These are phyloP conservation scores for Malus orientalis DNA, from an alignment of 306 rosid genomes.

Conservation along the genomic window DNA sequence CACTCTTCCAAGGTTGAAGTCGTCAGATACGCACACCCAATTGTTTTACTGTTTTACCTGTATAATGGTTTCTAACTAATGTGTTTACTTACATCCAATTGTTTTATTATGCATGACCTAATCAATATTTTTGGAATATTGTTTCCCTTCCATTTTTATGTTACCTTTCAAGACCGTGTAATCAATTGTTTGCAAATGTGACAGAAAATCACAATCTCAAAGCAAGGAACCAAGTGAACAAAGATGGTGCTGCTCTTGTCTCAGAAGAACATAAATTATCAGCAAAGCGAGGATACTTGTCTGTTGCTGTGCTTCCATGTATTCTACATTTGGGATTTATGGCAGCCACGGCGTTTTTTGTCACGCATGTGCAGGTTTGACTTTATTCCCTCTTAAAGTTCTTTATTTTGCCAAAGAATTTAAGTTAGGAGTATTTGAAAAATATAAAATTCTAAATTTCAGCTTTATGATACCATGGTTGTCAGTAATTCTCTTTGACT, in stretches of 20 bases:
- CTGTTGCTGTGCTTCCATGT: slow-evolving; percentile 72
- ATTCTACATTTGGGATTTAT: slow-evolving; percentile 74
- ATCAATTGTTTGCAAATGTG: background rate
- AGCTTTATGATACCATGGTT: background rate
- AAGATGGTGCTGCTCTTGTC: slow-evolving; percentile 10
- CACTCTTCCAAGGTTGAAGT: background rate
- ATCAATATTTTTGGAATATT: background rate
- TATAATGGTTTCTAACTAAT: background rate
- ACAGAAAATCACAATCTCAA: slow-evolving; percentile 45
- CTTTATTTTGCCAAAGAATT: background rate
- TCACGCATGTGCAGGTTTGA: slow-evolving; percentile 94
- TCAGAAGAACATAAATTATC: slow-evolving; percentile 26
- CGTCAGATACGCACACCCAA: background rate
- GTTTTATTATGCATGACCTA: background rate
- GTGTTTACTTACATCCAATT: background rate
- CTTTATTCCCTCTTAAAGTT: background rate
- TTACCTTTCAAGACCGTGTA: background rate
- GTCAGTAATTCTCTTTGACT: background rate
- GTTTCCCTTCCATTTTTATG: background rate
- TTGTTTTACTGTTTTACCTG: background rate
- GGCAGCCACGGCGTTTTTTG: slow-evolving; percentile 67
- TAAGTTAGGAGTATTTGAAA: background rate
- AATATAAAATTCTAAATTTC: background rate
- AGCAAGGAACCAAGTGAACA: slow-evolving; percentile 38
- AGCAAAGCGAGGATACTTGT: slow-evolving; percentile 40